A percentile compares a stretch with the other conserved stretches of the same genome.
Conservation (phyloP, 345 rosid genomes). For the Firmiana major region DNA sequence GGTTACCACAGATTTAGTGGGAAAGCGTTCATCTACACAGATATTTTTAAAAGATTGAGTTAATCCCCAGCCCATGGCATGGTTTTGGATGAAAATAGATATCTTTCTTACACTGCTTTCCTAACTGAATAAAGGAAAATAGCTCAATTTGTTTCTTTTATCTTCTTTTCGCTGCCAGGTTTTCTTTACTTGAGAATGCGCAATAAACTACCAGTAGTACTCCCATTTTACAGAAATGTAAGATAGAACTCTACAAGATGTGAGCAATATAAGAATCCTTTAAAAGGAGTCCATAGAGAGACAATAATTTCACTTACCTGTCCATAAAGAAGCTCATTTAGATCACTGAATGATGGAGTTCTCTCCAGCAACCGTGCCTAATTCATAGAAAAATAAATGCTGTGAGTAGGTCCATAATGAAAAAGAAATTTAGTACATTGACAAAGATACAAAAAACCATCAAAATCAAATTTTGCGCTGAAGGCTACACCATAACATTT, state of each 20-base stretch:
- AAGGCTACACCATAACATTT: background rate
- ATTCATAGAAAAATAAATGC: constrained; percentile 16
- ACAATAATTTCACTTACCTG: constrained; percentile 51
- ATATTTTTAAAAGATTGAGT: background rate
- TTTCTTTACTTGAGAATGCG: background rate
- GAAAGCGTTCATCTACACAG: background rate
- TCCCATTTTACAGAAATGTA: background rate
- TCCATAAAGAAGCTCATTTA: constrained; percentile 90
- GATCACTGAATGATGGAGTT: constrained; percentile 90
- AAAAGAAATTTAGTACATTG: background rate
- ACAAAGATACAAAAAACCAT: constrained; percentile 12
- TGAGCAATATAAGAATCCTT: background rate
- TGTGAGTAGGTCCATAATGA: background rate
- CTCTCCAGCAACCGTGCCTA: constrained; percentile 85
- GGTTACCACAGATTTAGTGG: background rate
- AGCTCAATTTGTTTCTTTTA: background rate
- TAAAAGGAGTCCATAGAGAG: background rate
- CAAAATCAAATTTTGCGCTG: background rate
- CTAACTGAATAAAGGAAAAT: background rate
- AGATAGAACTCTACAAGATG: background rate
- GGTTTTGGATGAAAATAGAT: background rate
- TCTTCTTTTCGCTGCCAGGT: background rate
- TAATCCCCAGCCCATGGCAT: background rate
- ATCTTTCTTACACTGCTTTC: background rate
- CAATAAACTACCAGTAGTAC: background rate